Evolutionary conservation across 192 early-diverging fungal species (phyloP).

Genomic region (Coemansia sp.): DNA sequence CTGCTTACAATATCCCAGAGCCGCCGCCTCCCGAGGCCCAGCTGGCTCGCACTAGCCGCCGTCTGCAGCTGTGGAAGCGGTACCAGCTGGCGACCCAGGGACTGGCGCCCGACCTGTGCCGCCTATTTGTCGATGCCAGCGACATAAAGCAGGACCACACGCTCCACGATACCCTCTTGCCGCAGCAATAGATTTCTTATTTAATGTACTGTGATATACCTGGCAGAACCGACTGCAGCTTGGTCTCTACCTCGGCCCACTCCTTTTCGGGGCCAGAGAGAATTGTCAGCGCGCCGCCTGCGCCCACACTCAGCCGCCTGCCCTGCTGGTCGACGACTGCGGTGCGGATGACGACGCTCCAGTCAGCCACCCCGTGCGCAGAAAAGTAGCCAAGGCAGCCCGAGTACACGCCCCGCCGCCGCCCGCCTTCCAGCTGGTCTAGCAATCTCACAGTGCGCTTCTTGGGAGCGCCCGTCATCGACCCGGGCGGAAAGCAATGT

Average conservation of each 20-base stretch:
- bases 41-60: conserved; percentile 31
- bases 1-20: conserved; percentile 35
- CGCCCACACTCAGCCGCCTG: conserved; percentile 69
- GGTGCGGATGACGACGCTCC: conserved; percentile 91
- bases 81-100: conserved; percentile 25
- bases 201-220: too few relatives aligned
- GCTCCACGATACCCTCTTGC: too few relatives aligned
- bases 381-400: conserved; percentile 90
- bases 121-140: conserved; percentile 45
- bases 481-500: conserved; percentile 88
- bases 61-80: conserved; percentile 40
- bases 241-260: conserved; percentile 84
- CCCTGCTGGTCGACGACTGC: conserved; percentile 55
- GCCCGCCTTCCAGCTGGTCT: conserved; percentile 61
- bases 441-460: conserved; percentile 76
- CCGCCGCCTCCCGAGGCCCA: conserved; percentile 47
- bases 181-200: too few relatives aligned
- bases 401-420: conserved; percentile 76
- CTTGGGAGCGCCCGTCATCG: conserved; percentile 98
- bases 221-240: conserved; percentile 44
- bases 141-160: conserved; percentile 40
- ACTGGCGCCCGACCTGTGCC: conserved; percentile 30
- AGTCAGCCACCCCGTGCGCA: conserved; percentile 58
- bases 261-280: conserved; percentile 82
- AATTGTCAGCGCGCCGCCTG: conserved; percentile 91